A percentile compares a stretch with the other conserved stretches of the same genome.
Evolutionary conservation across 768 basidiomycete species (phyloP).

Genomic region (Xerocomellus amylosporus): DNA sequence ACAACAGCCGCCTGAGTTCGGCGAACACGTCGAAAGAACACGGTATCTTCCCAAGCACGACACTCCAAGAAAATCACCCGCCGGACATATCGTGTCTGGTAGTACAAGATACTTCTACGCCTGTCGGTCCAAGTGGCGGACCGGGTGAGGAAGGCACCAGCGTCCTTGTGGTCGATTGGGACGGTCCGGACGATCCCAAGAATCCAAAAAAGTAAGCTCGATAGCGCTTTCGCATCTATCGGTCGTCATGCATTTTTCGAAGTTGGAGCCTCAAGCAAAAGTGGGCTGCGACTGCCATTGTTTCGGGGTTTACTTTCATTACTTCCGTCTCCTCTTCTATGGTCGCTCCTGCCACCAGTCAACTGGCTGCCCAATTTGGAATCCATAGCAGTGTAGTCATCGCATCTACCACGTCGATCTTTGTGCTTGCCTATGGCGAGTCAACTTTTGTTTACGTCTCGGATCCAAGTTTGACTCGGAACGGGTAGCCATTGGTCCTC

Average conservation of each 20-base stretch:
- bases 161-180: conserved; percentile 52
- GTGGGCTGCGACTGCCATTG: conserved; percentile 63
- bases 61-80: conserved; percentile 2
- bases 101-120: neutral
- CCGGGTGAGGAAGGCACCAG: neutral
- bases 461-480: neutral
- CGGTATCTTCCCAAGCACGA: conserved; percentile 5
- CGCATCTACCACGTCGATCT: conserved; percentile 60
- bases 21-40: neutral
- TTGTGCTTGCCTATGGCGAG: conserved; percentile 59
- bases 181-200: conserved; percentile 55
- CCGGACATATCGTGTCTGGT: neutral
- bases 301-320: conserved; percentile 68
- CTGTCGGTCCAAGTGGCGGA: neutral
- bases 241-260: conserved; percentile 14
- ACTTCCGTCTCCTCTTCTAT: conserved; percentile 70
- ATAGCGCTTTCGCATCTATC: neutral
- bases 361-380: conserved; percentile 53
- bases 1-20: neutral
- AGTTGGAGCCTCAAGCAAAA: conserved; percentile 57
- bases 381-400: conserved; percentile 48
- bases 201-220: conserved; percentile 57
- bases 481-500: conserved; percentile 27
- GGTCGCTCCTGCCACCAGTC: conserved; percentile 60
- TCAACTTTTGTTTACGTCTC: neutral